Evolutionary conservation across 371 early-diverging fungal species (phyloP).

Genomic region (Haplosporangium sp.): DNA sequence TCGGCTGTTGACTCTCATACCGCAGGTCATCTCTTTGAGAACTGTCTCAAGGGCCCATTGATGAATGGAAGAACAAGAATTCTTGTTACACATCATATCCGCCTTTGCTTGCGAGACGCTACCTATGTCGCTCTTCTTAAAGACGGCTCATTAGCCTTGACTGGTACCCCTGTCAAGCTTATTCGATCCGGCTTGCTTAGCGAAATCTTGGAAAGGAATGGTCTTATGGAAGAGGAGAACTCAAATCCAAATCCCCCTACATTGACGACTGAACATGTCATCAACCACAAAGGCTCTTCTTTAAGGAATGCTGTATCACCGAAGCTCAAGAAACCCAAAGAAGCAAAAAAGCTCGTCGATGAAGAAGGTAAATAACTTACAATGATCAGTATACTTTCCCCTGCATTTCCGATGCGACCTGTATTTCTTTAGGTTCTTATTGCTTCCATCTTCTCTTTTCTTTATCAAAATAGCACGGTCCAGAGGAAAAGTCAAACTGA

Average conservation of each 20-base stretch:
- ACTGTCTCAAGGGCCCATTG: constrained; percentile 78
- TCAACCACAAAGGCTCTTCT: constrained; percentile 19
- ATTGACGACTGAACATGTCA: constrained; percentile 8
- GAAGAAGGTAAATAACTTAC: constrained; percentile 37
- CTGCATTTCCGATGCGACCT: background rate
- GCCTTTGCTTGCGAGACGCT: constrained; percentile 75
- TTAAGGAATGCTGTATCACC: constrained; percentile 16
- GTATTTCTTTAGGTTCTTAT: background rate
- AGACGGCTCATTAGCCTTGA: constrained; percentile 62
- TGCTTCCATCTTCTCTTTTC: background rate
- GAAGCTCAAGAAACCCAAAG: constrained; percentile 11
- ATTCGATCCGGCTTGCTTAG: constrained; percentile 50
- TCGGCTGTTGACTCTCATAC: constrained; percentile 90
- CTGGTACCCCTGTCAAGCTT: constrained; percentile 59
- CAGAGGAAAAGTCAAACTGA: constrained; percentile 40
- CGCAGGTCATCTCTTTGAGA: constrained; percentile 81
- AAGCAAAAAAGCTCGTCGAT: constrained; percentile 43
- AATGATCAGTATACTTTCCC: background rate
- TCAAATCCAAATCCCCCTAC: constrained; percentile 26
- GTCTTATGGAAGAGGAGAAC: constrained; percentile 40
- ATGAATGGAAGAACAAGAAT: constrained; percentile 83
- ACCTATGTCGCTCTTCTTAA: constrained; percentile 73
- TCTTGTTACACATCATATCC: constrained; percentile 90
- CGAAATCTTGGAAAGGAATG: constrained; percentile 39
- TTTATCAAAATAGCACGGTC: constrained; percentile 24